Conservation (phyloP, 768 basidiomycete genomes). For the Dendrothele bispora region DNA sequence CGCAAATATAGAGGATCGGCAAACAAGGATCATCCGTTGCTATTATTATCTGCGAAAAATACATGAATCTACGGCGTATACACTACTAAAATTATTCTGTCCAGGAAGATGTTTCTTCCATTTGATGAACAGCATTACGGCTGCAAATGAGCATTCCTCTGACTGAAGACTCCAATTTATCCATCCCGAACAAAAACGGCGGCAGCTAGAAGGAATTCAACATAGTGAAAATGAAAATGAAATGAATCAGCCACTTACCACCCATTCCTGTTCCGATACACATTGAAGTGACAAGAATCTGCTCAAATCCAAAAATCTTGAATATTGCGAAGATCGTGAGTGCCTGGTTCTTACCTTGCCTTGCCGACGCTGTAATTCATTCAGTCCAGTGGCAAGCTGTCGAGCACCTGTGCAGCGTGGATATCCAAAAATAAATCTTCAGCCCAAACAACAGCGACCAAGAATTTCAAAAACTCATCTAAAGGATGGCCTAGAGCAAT, state of each 20-base stretch:
- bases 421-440: slow-evolving; percentile 17
- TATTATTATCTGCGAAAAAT: too few species aligned
- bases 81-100: too few species aligned
- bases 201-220: too few species aligned
- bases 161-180: too few species aligned
- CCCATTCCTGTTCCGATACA: slow-evolving; percentile 93
- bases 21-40: too few species aligned
- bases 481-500: slow-evolving; percentile 85
- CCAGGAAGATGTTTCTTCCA: too few species aligned
- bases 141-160: too few species aligned
- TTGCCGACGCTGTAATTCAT: slow-evolving; percentile 65
- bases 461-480: slow-evolving; percentile 50
- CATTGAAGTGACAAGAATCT: slow-evolving; percentile 88
- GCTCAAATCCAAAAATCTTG: slow-evolving; percentile 6
- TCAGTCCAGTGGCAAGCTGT: slow-evolving; percentile 82
- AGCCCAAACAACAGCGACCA: slow-evolving; percentile 12
- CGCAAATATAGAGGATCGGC: too few species aligned
- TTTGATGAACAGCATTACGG: too few species aligned
- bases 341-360: slow-evolving; percentile 52
- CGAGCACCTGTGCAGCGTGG: slow-evolving; percentile 82
- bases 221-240: too few species aligned
- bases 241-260: too few species aligned
- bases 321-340: not conserved
- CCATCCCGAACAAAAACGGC: slow-evolving; percentile 67
- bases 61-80: too few species aligned